A percentile compares a stretch with the other conserved stretches of the same genome.
phyloP scores from a whole-genome alignment of 306 rosid species.

The Malus fusca region DNA sequence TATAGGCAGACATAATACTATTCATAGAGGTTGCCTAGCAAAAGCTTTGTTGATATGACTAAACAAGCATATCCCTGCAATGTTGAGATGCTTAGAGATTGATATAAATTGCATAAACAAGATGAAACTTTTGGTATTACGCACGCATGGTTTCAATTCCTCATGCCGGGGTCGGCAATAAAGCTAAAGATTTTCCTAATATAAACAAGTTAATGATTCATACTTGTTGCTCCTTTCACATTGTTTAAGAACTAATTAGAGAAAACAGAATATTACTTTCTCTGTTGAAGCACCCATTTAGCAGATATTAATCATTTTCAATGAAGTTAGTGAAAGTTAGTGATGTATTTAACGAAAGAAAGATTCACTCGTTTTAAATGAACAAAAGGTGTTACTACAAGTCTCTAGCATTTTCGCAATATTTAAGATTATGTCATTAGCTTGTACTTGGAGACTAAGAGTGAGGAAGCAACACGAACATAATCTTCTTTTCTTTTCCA shows the following conservation, averaged over 20 bases:
- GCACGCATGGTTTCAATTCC: conserved; percentile 13
- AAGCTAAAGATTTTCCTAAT: conserved; percentile 11
- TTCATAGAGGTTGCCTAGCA: neutral
- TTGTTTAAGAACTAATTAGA: conserved; percentile 15
- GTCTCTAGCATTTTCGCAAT: neutral
- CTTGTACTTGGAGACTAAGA: conserved; percentile 6
- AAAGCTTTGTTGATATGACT: conserved; percentile 9
- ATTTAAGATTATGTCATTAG: neutral
- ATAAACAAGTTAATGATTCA: conserved; percentile 11
- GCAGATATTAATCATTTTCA: neutral
- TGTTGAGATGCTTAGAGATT: neutral
- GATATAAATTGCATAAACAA: neutral
- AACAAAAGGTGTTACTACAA: neutral
- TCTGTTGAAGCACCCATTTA: conserved; percentile 3
- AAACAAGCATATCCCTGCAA: neutral
- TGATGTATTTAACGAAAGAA: neutral
- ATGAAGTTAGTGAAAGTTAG: conserved; percentile 11
- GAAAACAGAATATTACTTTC: conserved; percentile 18
- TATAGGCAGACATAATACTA: neutral
- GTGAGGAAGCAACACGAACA: conserved; percentile 2
- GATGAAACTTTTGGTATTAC: neutral
- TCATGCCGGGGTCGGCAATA: conserved; percentile 22
- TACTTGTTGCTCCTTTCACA: conserved; percentile 1
- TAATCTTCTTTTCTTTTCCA: neutral
- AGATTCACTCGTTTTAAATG: conserved; percentile 4